Percentiles rank a stretch among this genome's conserved stretches.
Evolutionary conservation across 1,284 basidiomycete genomes (phyloP).

Genomic region (Boletus mariae): DNA sequence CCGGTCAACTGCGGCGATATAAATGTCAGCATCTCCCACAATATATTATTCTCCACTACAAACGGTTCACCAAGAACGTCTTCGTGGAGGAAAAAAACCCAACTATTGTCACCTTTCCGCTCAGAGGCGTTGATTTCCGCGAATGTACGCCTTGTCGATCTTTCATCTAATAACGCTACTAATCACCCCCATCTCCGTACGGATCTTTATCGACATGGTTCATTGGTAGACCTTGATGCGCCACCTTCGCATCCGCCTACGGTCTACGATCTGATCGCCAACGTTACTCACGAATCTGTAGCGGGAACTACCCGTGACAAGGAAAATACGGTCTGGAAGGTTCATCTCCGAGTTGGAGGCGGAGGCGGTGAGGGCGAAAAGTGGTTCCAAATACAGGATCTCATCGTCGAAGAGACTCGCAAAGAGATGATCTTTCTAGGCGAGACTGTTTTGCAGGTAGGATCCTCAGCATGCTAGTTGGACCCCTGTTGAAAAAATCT

Average conservation of each 20-base stretch:
- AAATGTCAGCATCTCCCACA: slow-evolving; percentile 86
- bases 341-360: slow-evolving; percentile 76
- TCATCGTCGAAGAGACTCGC: slow-evolving; percentile 92
- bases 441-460: slow-evolving; percentile 91
- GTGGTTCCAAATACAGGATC: slow-evolving; percentile 97
- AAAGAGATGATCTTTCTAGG: slow-evolving; percentile 98
- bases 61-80: slow-evolving; percentile 96
- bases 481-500: slow-evolving; percentile 12
- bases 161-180: slow-evolving; percentile 22
- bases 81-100: slow-evolving; percentile 99
- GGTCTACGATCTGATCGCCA: slow-evolving; percentile 92
- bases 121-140: slow-evolving; percentile 86
- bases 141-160: slow-evolving; percentile 66
- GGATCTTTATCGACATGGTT: slow-evolving; percentile 15
- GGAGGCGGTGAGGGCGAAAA: slow-evolving; percentile 84
- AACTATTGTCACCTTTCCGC: slow-evolving; percentile 96
- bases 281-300: slow-evolving; percentile 91
- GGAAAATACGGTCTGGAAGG: slow-evolving; percentile 87
- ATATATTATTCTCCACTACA: slow-evolving; percentile 94
- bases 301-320: slow-evolving; percentile 92
- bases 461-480: slow-evolving; percentile 3
- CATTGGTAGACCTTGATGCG: slow-evolving; percentile 69
- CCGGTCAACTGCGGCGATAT: slow-evolving; percentile 83
- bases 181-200: slow-evolving; percentile 15
- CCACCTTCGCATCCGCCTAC: slow-evolving; percentile 53